These are phyloP conservation scores for Ophiostoma sp. DNA, from an alignment of 2,329 filamentous ascomycete species.

Conservation along the genomic window DNA sequence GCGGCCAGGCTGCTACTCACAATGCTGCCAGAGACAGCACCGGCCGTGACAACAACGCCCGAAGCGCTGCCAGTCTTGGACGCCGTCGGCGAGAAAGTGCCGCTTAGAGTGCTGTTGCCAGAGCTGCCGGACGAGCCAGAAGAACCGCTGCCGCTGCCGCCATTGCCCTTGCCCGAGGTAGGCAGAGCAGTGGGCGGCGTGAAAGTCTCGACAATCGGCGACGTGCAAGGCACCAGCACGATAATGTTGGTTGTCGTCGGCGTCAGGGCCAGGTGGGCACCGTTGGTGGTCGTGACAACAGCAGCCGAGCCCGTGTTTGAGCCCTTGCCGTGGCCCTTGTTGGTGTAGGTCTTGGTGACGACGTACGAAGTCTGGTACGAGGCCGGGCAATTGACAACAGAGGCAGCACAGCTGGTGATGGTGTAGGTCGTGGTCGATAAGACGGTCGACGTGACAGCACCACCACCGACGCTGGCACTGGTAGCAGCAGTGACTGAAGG, in stretches of 20 bases:
- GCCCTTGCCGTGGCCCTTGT: background rate
- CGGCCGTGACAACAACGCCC: conserved; percentile 20
- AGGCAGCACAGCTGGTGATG: conserved; percentile 36
- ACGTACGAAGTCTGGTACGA: conserved; percentile 33
- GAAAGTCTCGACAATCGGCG: conserved; percentile 45
- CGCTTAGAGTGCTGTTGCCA: conserved; percentile 13
- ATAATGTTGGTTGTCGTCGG: conserved; percentile 31
- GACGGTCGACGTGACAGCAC: conserved; percentile 32
- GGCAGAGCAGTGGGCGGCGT: conserved; percentile 51
- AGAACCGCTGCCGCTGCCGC: background rate
- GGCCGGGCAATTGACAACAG: conserved; percentile 37
- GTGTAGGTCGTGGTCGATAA: conserved; percentile 35
- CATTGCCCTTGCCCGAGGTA: background rate
- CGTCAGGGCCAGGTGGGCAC: conserved; percentile 12
- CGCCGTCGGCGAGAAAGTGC: conserved; percentile 11
- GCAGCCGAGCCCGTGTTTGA: background rate
- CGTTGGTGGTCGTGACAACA: conserved; percentile 12
- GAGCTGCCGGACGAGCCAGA: background rate
- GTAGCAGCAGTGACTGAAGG: background rate
- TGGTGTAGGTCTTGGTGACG: conserved; percentile 32
- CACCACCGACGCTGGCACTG: background rate
- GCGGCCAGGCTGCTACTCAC: conserved; percentile 19
- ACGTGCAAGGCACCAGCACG: conserved; percentile 31
- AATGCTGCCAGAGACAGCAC: conserved; percentile 8
- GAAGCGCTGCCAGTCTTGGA: background rate